Evolutionary conservation across 1,284 basidiomycete genomes (phyloP).

Genomic region (Moniliophthora roreri): DNA sequence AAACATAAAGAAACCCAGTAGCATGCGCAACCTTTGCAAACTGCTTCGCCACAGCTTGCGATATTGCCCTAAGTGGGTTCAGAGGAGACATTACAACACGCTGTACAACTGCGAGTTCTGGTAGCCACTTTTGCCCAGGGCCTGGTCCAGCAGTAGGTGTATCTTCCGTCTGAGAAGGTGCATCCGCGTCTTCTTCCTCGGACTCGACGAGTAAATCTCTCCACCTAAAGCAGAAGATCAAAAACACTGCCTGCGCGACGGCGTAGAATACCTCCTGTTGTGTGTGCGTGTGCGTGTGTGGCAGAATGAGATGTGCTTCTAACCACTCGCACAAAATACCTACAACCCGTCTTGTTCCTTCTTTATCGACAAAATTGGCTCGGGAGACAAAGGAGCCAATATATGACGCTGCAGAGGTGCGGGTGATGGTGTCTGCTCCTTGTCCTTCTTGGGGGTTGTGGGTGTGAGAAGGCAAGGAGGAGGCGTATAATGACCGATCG

Average conservation of each 20-base stretch:
- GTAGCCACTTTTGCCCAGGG: constrained; percentile 1
- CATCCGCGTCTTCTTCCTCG: constrained; percentile 46
- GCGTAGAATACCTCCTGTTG: constrained; percentile 89
- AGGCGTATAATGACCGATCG: constrained; percentile 78
- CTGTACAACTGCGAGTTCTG: not conserved
- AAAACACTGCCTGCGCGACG: constrained; percentile 89
- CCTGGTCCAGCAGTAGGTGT: not conserved
- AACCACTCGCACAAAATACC: constrained; percentile 86
- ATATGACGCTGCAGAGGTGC: constrained; percentile 89
- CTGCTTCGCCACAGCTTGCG: constrained; percentile 87
- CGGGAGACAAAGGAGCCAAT: constrained; percentile 92
- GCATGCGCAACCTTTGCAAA: constrained; percentile 94
- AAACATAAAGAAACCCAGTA: constrained; percentile 94
- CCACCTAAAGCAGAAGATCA: constrained; percentile 99
- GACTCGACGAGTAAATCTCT: constrained; percentile 74
- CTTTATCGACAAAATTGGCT: constrained; percentile 82
- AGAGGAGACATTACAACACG: constrained; percentile 1
- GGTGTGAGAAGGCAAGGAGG: constrained; percentile 17
- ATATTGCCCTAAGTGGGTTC: constrained; percentile 67
- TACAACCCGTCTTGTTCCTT: constrained; percentile 77
- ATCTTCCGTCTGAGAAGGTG: constrained; percentile 65
- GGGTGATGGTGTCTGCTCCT: constrained; percentile 50
- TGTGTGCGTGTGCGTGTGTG: constrained; percentile 42
- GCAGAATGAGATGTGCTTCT: constrained; percentile 56
- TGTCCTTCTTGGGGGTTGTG: constrained; percentile 10